Evolutionary conservation across 768 basidiomycete species (phyloP).

Genomic region (Russula earlei): DNA sequence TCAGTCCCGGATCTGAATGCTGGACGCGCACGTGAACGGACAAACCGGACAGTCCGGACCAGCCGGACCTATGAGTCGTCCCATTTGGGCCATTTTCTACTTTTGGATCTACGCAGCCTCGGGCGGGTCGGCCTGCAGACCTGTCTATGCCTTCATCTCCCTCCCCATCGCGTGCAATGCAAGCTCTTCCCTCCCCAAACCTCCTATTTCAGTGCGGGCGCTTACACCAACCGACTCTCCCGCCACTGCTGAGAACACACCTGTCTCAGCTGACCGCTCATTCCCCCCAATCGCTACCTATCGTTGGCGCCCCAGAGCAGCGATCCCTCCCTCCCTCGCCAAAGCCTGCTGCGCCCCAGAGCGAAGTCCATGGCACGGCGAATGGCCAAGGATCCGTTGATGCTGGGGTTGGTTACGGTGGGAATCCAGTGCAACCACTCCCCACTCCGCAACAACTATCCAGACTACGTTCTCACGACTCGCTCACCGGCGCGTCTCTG

Average conservation of each 20-base stretch:
- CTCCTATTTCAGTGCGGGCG: conserved; percentile 1
- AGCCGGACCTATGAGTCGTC: too few species aligned
- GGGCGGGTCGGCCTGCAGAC: too few species aligned
- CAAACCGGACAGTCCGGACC: too few species aligned
- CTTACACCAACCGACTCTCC: neutral
- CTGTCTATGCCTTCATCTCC: too few species aligned
- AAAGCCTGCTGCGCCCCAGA: neutral
- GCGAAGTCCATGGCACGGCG: neutral
- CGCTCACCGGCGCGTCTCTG: conserved; percentile 1
- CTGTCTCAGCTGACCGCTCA: conserved; percentile 7
- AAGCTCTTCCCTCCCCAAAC: conserved; percentile 10
- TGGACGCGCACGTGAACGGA: too few species aligned
- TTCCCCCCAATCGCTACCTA: conserved; percentile 2
- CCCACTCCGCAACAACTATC: neutral
- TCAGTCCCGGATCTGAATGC: too few species aligned
- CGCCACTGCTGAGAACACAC: neutral
- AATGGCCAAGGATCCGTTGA: neutral
- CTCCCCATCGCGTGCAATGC: conserved; percentile 11
- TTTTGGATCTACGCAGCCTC: too few species aligned
- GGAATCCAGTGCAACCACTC: neutral
- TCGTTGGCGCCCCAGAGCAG: conserved; percentile 3
- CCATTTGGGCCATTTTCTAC: too few species aligned
- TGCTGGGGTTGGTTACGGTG: neutral
- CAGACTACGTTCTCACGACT: conserved; percentile 11
- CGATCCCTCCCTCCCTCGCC: conserved; percentile 9